phyloP scores from a whole-genome alignment of 495 filamentous ascomycete genomes.

The Aspergillus asperescens region DNA sequence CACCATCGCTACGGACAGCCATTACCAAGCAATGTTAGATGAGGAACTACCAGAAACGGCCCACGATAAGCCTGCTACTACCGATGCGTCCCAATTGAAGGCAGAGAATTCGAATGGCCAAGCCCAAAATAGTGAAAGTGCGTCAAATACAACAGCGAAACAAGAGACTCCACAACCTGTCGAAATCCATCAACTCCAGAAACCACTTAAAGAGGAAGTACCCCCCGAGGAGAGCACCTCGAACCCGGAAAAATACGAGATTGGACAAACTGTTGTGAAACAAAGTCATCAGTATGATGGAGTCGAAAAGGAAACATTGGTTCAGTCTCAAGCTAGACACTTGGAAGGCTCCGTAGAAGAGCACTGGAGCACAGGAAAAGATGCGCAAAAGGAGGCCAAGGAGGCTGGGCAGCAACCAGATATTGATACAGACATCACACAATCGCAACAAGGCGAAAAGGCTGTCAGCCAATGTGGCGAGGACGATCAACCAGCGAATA shows the following conservation, averaged over 20 bases:
- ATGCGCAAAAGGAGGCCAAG: not conserved
- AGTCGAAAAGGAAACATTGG: not conserved
- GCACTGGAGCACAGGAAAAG: not conserved
- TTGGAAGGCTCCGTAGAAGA: not conserved
- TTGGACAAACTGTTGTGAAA: not conserved
- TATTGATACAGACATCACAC: not conserved
- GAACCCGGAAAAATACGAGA: not conserved
- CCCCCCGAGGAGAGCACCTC: not conserved
- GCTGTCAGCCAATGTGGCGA: not conserved
- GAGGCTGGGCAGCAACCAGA: not conserved
- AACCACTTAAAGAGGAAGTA: not conserved
- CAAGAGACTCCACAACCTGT: not conserved
- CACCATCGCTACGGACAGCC: constrained; percentile 14
- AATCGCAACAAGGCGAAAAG: not conserved
- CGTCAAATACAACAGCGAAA: not conserved
- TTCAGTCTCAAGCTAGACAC: not conserved
- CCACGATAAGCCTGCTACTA: not conserved
- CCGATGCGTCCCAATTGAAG: not conserved
- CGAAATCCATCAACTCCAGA: not conserved
- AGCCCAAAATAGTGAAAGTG: not conserved
- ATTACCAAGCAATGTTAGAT: constrained; percentile 1
- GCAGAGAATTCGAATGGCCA: not conserved
- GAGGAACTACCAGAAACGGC: not conserved
- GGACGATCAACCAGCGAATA: not conserved
- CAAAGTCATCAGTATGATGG: not conserved